A percentile compares a stretch with the other conserved stretches of the same genome.
These are phyloP conservation scores for Lachancea kluyveri DNA, from an alignment of 805 yeast genomes.

Conservation along the genomic window DNA sequence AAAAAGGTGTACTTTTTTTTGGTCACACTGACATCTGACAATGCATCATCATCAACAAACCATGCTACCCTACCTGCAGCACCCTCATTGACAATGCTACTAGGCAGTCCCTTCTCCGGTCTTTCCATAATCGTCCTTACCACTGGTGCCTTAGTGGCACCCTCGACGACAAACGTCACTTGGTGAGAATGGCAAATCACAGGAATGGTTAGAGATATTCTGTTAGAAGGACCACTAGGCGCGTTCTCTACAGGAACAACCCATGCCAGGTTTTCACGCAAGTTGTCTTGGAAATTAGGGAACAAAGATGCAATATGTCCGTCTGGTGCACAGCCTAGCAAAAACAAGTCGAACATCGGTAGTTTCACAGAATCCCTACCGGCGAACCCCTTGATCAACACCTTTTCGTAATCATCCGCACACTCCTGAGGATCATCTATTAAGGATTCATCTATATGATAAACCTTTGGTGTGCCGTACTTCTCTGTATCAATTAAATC, in stretches of 20 bases:
- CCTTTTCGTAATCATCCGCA: conserved; percentile 88
- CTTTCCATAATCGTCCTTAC: conserved; percentile 89
- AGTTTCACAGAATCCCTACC: conserved; percentile 92
- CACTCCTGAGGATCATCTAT: conserved; percentile 82
- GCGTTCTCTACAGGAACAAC: conserved; percentile 89
- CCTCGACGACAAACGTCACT: conserved; percentile 94
- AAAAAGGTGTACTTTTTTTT: conserved; percentile 27
- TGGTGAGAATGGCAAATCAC: conserved; percentile 91
- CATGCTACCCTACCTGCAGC: conserved; percentile 97
- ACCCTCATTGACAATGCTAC: conserved; percentile 86
- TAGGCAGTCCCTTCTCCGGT: conserved; percentile 94
- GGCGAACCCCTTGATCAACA: conserved; percentile 83
- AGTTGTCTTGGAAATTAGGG: conserved; percentile 77
- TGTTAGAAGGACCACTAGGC: conserved; percentile 77
- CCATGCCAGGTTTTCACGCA: conserved; percentile 92
- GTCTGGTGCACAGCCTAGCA: conserved; percentile 97
- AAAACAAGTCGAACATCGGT: conserved; percentile 86
- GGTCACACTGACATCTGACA: conserved; percentile 58
- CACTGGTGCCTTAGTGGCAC: conserved; percentile 90
- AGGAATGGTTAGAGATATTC: conserved; percentile 89
- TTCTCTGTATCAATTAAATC: conserved; percentile 41
- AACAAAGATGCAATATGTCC: conserved; percentile 97
- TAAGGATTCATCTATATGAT: conserved; percentile 72
- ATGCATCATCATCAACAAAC: conserved; percentile 95
- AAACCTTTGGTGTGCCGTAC: conserved; percentile 58